These are phyloP conservation scores for Diaporthe helianthi DNA, from an alignment of 2,329 filamentous ascomycete species.

Conservation along the genomic window DNA sequence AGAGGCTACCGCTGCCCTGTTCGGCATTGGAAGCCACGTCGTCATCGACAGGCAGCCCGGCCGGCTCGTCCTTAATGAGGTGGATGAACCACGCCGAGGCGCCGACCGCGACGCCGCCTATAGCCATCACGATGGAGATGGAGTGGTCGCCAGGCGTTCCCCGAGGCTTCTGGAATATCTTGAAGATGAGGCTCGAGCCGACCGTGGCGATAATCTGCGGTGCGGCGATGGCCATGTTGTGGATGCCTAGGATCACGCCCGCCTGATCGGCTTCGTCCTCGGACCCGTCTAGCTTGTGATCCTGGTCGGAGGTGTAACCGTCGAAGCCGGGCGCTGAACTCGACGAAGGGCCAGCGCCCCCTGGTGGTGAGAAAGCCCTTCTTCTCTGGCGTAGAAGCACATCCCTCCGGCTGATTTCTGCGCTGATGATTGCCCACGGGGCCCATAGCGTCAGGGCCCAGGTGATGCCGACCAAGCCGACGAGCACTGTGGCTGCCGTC, in stretches of 20 bases:
- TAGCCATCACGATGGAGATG: constrained; percentile 84
- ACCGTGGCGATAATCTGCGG: constrained; percentile 92
- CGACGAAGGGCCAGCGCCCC: constrained; percentile 32
- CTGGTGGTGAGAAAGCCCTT: constrained; percentile 35
- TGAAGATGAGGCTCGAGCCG: constrained; percentile 84
- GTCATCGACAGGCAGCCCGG: constrained; percentile 44
- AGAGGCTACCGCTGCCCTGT: constrained; percentile 36
- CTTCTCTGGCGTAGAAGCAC: constrained; percentile 55
- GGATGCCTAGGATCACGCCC: constrained; percentile 90
- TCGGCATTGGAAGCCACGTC: constrained; percentile 51
- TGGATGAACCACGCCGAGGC: constrained; percentile 77
- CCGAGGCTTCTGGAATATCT: constrained; percentile 83
- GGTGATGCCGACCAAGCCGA: constrained; percentile 84
- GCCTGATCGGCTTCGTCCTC: constrained; percentile 74
- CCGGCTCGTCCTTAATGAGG: constrained; percentile 67
- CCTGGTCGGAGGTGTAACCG: constrained; percentile 41
- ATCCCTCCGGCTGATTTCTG: constrained; percentile 86
- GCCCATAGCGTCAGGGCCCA: constrained; percentile 96
- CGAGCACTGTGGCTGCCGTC: constrained; percentile 74
- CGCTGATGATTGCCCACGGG: constrained; percentile 92
- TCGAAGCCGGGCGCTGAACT: constrained; percentile 31
- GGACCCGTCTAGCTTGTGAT: constrained; percentile 43
- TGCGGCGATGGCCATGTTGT: constrained; percentile 92
- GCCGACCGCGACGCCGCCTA: constrained; percentile 81
- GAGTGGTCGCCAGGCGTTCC: constrained; percentile 85